Base-by-base conservation (phyloP, 805 yeast species). In the Yamadazyma paraphyllophila region DNA sequence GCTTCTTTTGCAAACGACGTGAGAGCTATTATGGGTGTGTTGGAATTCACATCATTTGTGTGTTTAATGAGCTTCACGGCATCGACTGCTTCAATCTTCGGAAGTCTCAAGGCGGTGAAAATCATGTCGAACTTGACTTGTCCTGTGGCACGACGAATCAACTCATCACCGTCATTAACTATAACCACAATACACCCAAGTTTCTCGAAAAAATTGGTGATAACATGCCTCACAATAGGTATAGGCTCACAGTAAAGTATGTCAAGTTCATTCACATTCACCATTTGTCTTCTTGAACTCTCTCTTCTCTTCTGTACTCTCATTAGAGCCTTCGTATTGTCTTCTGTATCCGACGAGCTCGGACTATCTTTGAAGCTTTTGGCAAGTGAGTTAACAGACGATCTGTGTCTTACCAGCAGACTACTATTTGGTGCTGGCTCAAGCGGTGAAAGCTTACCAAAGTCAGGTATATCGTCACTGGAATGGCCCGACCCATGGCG, bases 241-340 rank as follows among this genome's bases (percentile, higher is more conserved):
- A 88, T 87, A 2, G 94, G 89, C 56, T 89, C 96, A 63, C 97
- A 90, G 11, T 89, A 70, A 38, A 92, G 68, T 4, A 90, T 82
- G 60, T 88, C 91, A 53, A 86, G 62, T 30, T 71, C 74, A 44
- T 49, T 47, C 26, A 42, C 38, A 26, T 52, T 42, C 15, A 61
- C 52, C 9, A 57, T 51, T 30, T 66, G 44, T 9, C 45, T 20
- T 20, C 70, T 60, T 7, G 81, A 65, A 39, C 81, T 73, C 55
- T 77, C 80, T 44, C 87, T 65, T 48, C 88, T 69, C 47, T 73
- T 76, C 33, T 74, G 75, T 1, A 81, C 74, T 43, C 85, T 61
- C 46, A 75, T 55, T 16, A 81, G 61, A 2, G 77, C 67, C 39
- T 65, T 63, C 57, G 69, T 66, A 20, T 46, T 47, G 17, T 80